These are phyloP conservation scores for Anisodus tanguticus DNA, from an alignment of 257 asterid species.

Conservation along the genomic window DNA sequence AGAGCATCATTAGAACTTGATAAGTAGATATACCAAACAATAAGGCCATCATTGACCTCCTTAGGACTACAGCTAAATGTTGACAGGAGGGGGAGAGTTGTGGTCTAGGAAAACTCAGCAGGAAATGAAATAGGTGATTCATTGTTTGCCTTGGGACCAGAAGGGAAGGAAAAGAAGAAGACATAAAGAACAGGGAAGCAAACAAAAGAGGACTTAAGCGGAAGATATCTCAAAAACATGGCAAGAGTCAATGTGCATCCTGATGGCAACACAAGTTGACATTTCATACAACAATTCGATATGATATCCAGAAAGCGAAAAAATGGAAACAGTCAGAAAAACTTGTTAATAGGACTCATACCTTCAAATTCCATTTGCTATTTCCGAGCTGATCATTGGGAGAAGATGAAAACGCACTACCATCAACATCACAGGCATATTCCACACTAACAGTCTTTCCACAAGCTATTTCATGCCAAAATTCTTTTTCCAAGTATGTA, in stretches of 20 bases:
- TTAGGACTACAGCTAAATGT: not conserved
- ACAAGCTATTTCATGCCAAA: conserved; percentile 96
- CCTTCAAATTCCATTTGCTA: conserved; percentile 99
- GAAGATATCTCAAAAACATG: not conserved
- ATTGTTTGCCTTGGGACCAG: not conserved
- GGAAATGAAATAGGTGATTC: conserved; percentile 16
- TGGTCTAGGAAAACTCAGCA: conserved; percentile 5
- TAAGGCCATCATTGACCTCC: not conserved
- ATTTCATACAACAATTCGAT: not conserved
- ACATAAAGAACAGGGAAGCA: too few species aligned
- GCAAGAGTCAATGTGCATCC: not conserved
- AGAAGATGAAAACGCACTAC: conserved; percentile 97
- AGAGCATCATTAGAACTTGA: conserved; percentile 8
- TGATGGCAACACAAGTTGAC: not conserved
- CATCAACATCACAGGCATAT: conserved; percentile 99
- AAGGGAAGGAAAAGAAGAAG: not conserved
- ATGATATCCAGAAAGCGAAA: not conserved
- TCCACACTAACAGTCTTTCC: conserved; percentile 98
- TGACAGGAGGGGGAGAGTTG: conserved; percentile 14
- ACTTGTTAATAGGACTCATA: conserved; percentile 40
- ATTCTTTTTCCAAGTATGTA: conserved; percentile 87
- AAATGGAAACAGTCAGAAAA: not conserved
- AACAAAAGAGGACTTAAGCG: conserved; percentile 9
- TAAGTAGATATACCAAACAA: not conserved
- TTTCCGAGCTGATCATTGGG: conserved; percentile 80